Conservation (phyloP, 495 filamentous ascomycete genomes). For the Aspergillus taichungensis region DNA sequence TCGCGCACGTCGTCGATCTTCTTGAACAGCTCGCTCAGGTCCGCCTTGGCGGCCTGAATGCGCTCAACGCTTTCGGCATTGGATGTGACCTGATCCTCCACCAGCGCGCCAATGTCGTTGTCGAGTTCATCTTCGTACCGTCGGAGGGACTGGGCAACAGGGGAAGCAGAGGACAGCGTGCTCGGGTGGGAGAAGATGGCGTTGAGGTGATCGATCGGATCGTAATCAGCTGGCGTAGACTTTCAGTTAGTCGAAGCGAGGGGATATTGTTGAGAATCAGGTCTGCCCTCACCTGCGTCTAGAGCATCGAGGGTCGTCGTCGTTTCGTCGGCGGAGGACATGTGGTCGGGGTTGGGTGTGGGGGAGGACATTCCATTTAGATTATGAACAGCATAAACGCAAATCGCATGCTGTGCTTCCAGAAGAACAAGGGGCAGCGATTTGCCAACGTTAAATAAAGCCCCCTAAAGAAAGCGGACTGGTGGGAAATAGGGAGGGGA, state of each 20-base stretch:
- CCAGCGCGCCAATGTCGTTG: slow-evolving; percentile 64
- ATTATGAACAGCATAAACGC: slow-evolving; percentile 10
- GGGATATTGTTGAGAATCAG: not conserved
- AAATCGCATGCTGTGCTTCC: slow-evolving; percentile 23
- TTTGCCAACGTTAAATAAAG: slow-evolving; percentile 2
- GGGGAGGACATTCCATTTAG: slow-evolving; percentile 35
- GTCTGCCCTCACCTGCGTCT: slow-evolving; percentile 31
- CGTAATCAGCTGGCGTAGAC: slow-evolving; percentile 65
- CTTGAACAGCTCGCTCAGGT: slow-evolving; percentile 81
- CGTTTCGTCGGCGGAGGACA: slow-evolving; percentile 31
- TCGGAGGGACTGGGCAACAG: slow-evolving; percentile 62
- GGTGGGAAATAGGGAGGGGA: not conserved
- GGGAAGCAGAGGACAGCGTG: slow-evolving; percentile 67
- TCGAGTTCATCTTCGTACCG: slow-evolving; percentile 79
- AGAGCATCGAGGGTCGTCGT: slow-evolving; percentile 26
- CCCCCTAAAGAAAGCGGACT: slow-evolving; percentile 2
- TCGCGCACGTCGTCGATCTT: slow-evolving; percentile 93
- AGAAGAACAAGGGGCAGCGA: not conserved
- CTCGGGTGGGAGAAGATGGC: slow-evolving; percentile 87
- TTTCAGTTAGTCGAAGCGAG: slow-evolving; percentile 10
- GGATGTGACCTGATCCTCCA: slow-evolving; percentile 73
- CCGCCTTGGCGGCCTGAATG: slow-evolving; percentile 82
- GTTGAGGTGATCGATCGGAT: slow-evolving; percentile 90
- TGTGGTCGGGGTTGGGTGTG: slow-evolving; percentile 25
- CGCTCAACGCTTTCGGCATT: slow-evolving; percentile 81